Percentiles rank a stretch among this genome's conserved stretches.
These are phyloP conservation scores for Heritiera fomes DNA, from an alignment of 345 rosid genomes.

Conservation along the genomic window DNA sequence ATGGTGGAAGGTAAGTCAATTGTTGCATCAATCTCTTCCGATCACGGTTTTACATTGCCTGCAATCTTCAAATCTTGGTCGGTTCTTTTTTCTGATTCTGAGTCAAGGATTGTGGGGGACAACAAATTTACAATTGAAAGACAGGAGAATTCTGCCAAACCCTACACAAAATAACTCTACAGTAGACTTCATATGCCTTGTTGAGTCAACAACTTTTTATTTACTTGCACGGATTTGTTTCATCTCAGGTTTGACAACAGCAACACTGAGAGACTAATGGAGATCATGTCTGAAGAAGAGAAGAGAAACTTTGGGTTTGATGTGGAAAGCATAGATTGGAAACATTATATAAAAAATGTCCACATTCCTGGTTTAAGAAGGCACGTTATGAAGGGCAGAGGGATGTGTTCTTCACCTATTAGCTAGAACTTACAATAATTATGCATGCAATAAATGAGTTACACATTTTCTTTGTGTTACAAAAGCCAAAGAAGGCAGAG, in stretches of 20 bases:
- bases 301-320: constrained; percentile 60
- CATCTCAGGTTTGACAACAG: constrained; percentile 76
- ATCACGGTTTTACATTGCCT: background rate
- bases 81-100: too few species aligned
- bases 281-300: constrained; percentile 76
- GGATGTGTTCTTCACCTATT: constrained; percentile 6
- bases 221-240: background rate
- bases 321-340: constrained; percentile 58
- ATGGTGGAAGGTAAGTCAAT: constrained; percentile 71
- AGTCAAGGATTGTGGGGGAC: too few species aligned
- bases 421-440: background rate
- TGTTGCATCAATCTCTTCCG: background rate
- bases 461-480: constrained; percentile 12
- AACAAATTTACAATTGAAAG: too few species aligned
- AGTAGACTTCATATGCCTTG: too few species aligned
- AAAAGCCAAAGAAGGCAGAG: constrained; percentile 8
- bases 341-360: constrained; percentile 50
- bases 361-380: constrained; percentile 69
- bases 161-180: too few species aligned
- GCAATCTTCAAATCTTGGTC: background rate
- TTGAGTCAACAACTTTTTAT: too few species aligned
- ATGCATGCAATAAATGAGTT: constrained; percentile 9
- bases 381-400: constrained; percentile 48
- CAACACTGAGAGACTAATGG: constrained; percentile 73
- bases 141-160: too few species aligned